Evolutionary conservation across 306 rosid species (phyloP), one percentile per base, ranked within the genome.

Genomic region (Quercus glauca): DNA sequence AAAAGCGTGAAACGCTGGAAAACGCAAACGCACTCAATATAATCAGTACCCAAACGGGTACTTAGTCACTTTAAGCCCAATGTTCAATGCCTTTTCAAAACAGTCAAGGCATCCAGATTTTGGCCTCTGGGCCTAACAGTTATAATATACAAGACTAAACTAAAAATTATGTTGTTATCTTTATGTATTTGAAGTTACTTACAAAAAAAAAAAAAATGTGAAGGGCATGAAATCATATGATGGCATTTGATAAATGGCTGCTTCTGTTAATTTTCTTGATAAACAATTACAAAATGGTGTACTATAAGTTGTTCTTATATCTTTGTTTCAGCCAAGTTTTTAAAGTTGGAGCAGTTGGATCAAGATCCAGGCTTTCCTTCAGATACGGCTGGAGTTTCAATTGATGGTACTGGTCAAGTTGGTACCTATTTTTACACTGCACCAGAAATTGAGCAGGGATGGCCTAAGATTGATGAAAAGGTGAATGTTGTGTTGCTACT

Each of bases 381-480:
- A 55, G 99, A 92, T 80, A 75, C 92, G n/a, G 76, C 79, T 77
- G 97, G 93, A 75, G 88, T 91, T 84, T 92, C 99, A 76, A 74
- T 86, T 76, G 99, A 92, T 86, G 97, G 97, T 81, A 94, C 99
- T 51, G 99, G 99, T 84, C 97, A 91, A 89, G 94, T 94, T 70
- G 99, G 99, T 69, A 92, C 99, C 52, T 91, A 92, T 83, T 92
- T 92, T 87, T 94, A 94, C 83, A 94, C 97, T 67, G 99, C 97
- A 73, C 99, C 99, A 73, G 99, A 94, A 90, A 94, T 94, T 91
- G 99, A 94, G 83, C 99, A 94, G 83, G 92, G 93, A 79, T 94
- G 99, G 99, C 99, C 97, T 10, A 94, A 94, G 88, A 94, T 94
- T 84, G 97, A 94, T 86, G 99, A 94, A 87, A 94, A 92, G 92